Evolutionary conservation across 2,329 filamentous ascomycete genomes (phyloP).

Genomic region (Calonectria pauciramosa): DNA sequence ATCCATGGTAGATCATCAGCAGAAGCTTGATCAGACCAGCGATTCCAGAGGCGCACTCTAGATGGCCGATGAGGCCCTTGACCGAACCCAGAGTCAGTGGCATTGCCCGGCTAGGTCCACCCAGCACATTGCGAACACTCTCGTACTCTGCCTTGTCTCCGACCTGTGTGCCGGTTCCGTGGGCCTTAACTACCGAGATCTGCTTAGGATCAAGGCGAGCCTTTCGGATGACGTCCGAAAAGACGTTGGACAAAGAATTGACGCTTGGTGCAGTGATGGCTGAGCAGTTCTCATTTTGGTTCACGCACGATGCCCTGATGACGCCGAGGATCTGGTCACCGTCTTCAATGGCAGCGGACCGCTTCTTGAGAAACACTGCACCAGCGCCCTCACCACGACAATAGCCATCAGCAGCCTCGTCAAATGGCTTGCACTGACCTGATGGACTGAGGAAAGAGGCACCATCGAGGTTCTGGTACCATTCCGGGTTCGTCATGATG

Average conservation of each 20-base stretch:
- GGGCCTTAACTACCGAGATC: neutral
- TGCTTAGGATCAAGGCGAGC: neutral
- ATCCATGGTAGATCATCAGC: neutral
- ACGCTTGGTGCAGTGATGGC: neutral
- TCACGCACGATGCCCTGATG: constrained; percentile 53
- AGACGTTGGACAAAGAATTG: neutral
- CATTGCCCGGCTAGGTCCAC: neutral
- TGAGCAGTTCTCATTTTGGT: constrained; percentile 56
- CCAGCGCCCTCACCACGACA: constrained; percentile 64
- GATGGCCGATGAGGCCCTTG: neutral
- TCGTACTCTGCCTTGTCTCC: neutral
- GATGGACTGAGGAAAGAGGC: constrained; percentile 41
- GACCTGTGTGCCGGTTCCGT: neutral
- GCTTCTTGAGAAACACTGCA: constrained; percentile 61
- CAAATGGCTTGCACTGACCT: constrained; percentile 52
- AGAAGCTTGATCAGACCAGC: neutral
- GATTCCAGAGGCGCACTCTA: neutral
- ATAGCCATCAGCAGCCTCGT: constrained; percentile 62
- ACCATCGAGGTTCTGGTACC: constrained; percentile 34
- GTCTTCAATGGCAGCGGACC: constrained; percentile 61
- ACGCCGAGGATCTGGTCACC: constrained; percentile 59
- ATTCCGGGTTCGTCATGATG: constrained; percentile 44
- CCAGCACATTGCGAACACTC: neutral
- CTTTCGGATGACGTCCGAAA: neutral
- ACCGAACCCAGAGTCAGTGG: neutral